Conservation (phyloP, 306 rosid species). For the Rubus parviflorus region DNA sequence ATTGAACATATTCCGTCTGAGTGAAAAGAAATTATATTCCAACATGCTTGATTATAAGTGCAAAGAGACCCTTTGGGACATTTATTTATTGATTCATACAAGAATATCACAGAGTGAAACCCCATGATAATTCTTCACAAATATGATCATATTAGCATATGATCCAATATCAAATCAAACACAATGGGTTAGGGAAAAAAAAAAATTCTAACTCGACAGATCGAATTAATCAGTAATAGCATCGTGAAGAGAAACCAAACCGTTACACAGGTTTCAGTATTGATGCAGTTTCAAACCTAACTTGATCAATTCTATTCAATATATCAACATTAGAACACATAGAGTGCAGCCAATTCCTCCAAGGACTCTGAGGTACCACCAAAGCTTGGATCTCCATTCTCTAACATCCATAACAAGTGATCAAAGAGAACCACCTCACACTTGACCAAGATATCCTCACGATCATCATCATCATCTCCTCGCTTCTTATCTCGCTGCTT, state of each 20-base stretch:
- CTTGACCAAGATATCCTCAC: constrained; percentile 45
- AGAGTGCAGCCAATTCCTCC: constrained; percentile 87
- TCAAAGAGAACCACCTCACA: constrained; percentile 94
- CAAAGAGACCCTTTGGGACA: neutral
- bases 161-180: neutral
- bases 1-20: too few species aligned
- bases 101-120: neutral
- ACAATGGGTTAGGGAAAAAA: neutral
- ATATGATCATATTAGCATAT: neutral
- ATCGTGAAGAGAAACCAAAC: neutral
- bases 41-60: neutral
- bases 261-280: neutral
- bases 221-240: neutral
- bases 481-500: constrained; percentile 11
- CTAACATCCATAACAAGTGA: constrained; percentile 88
- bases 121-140: neutral
- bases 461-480: constrained; percentile 20
- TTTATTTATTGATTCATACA: neutral
- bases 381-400: constrained; percentile 72
- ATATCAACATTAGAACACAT: constrained; percentile 39
- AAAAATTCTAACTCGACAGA: neutral
- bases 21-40: too few species aligned
- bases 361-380: constrained; percentile 54
- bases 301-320: neutral
- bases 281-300: neutral